Percentiles rank a stretch among this genome's conserved stretches.
These are phyloP conservation scores for Perkinsus marinus DNA, from an alignment of 169 alveolate genomes.

Conservation along the genomic window DNA sequence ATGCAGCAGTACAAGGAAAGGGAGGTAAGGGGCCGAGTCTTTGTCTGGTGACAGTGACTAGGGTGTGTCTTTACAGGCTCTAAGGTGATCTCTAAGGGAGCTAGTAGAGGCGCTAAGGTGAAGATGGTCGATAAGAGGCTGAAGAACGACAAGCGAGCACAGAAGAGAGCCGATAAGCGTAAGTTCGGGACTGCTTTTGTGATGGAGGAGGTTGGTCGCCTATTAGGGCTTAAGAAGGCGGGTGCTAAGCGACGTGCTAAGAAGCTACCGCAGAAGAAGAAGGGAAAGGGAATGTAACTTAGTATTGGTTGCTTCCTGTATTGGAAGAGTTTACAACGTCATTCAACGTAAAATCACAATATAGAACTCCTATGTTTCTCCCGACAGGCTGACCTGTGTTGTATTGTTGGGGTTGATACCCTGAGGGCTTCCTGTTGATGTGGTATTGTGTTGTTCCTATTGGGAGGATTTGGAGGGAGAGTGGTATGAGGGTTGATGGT, in stretches of 20 bases:
- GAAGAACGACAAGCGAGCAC: conserved; percentile 27
- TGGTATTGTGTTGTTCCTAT: neutral
- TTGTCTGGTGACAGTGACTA: neutral
- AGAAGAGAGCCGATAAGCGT: neutral
- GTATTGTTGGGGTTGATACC: too few species aligned
- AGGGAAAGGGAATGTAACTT: neutral
- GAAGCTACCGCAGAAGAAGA: neutral
- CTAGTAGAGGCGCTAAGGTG: neutral
- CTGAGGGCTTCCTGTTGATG: too few species aligned
- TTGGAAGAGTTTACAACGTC: neutral
- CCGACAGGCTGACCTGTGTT: neutral
- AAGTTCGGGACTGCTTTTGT: neutral
- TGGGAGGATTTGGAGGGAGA: neutral
- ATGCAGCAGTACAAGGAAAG: neutral
- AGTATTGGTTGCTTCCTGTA: neutral
- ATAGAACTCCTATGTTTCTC: neutral
- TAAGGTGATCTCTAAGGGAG: neutral
- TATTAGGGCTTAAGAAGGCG: neutral
- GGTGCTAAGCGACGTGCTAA: neutral
- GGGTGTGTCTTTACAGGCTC: neutral
- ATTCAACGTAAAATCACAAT: neutral
- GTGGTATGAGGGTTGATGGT: neutral
- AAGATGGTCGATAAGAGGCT: conserved; percentile 26
- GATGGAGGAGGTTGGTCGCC: neutral
- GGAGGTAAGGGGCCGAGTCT: neutral